These are phyloP conservation scores for Cephalotrichum gorgonifer DNA, from an alignment of 2,329 filamentous ascomycete genomes.

Conservation along the genomic window DNA sequence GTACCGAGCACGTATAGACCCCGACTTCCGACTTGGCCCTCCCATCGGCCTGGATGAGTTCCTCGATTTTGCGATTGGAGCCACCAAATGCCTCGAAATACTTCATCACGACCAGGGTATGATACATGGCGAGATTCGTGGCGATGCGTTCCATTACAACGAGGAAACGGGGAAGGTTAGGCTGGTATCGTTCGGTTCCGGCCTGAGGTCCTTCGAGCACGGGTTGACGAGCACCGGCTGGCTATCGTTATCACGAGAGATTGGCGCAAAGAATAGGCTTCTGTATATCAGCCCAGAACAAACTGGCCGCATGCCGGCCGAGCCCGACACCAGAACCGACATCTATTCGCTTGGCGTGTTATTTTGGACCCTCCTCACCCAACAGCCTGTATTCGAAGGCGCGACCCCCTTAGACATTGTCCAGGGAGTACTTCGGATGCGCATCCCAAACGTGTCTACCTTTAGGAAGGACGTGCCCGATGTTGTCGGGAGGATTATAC, in stretches of 20 bases:
- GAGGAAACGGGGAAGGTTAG: slow-evolving; percentile 60
- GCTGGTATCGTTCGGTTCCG: slow-evolving; percentile 77
- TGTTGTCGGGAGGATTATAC: slow-evolving; percentile 69
- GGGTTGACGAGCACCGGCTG: slow-evolving; percentile 78
- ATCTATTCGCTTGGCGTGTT: slow-evolving; percentile 87
- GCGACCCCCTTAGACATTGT: slow-evolving; percentile 79
- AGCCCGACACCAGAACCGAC: slow-evolving; percentile 85
- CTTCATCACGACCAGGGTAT: slow-evolving; percentile 82
- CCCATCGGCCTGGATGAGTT: slow-evolving; percentile 66
- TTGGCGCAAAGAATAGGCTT: slow-evolving; percentile 80
- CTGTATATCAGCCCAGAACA: slow-evolving; percentile 92
- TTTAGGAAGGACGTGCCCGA: slow-evolving; percentile 78
- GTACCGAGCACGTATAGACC: slow-evolving; percentile 32
- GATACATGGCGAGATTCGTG: slow-evolving; percentile 83
- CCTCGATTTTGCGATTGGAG: slow-evolving; percentile 83
- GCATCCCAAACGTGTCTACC: slow-evolving; percentile 65
- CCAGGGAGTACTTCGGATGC: slow-evolving; percentile 73
- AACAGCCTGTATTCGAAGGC: slow-evolving; percentile 70
- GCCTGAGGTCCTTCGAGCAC: slow-evolving; percentile 80
- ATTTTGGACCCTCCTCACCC: slow-evolving; percentile 78
- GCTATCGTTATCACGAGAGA: slow-evolving; percentile 70
- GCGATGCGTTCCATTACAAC: slow-evolving; percentile 85
- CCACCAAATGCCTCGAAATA: slow-evolving; percentile 75
- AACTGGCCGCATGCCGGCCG: slow-evolving; percentile 83
- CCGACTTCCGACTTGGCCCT: slow-evolving; percentile 38